Conservation (phyloP, 2,329 filamentous ascomycete species). For the Fusarium caatingaense region DNA sequence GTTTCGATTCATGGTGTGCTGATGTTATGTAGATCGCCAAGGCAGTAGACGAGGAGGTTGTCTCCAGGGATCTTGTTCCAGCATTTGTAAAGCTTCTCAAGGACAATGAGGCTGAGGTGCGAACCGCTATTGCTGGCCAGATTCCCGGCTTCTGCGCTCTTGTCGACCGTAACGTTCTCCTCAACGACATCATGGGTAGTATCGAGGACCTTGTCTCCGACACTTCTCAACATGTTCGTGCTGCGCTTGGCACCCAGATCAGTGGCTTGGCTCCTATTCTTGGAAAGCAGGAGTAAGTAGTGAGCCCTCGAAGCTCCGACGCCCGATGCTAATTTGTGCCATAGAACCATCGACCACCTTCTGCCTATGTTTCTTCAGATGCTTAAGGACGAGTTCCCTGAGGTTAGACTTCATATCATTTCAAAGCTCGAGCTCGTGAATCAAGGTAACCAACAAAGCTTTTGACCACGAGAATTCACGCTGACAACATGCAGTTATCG, state of each 20-base stretch:
- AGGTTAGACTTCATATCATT: conserved; percentile 98
- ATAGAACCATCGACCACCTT: conserved; percentile 92
- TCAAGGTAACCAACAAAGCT: conserved; percentile 71
- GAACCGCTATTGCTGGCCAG: conserved; percentile 95
- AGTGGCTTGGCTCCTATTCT: conserved; percentile 96
- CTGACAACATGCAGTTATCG: conserved; percentile 77
- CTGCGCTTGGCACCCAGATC: conserved; percentile 94
- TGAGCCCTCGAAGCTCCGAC: background rate
- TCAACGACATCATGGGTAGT: conserved; percentile 96
- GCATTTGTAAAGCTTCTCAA: conserved; percentile 98
- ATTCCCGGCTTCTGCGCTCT: conserved; percentile 96
- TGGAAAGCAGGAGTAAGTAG: conserved; percentile 91
- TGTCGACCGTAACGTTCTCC: conserved; percentile 85
- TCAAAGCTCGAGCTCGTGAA: conserved; percentile 99
- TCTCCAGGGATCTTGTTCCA: conserved; percentile 91
- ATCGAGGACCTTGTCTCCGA: conserved; percentile 97
- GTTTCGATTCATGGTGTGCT: conserved; percentile 48
- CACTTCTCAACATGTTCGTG: conserved; percentile 94
- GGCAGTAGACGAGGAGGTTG: conserved; percentile 96
- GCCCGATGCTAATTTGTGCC: background rate
- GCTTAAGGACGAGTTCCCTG: conserved; percentile 99
- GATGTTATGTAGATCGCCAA: conserved; percentile 81
- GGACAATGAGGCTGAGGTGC: conserved; percentile 96
- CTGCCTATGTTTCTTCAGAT: conserved; percentile 99
- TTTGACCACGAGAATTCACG: background rate